A percentile compares a stretch with the other conserved stretches of the same genome.
These are phyloP conservation scores for Cymbopogon flexuosus DNA, from an alignment of 202 grass and related monocot genomes.

Conservation along the genomic window DNA sequence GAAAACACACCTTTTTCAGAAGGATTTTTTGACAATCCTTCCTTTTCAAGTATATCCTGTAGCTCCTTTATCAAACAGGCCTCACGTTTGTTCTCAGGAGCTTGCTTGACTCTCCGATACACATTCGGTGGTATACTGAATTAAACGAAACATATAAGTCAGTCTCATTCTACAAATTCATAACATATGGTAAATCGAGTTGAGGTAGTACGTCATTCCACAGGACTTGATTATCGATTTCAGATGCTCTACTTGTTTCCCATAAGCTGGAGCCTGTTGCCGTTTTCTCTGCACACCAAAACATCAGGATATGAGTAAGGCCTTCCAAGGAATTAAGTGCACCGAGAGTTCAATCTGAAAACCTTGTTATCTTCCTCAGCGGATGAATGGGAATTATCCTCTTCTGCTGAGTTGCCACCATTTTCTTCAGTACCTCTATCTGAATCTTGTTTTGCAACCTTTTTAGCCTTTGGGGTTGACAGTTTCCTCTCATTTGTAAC, in stretches of 20 bases:
- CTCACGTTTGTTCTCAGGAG: constrained; percentile 78
- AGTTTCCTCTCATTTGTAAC: constrained; percentile 38
- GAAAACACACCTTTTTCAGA: constrained; percentile 79
- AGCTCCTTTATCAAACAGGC: constrained; percentile 78
- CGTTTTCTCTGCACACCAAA: constrained; percentile 58
- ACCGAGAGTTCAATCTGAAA: constrained; percentile 22
- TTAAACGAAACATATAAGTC: constrained; percentile 32
- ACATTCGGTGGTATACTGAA: constrained; percentile 71
- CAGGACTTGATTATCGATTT: constrained; percentile 94
- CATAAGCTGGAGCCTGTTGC: constrained; percentile 54
- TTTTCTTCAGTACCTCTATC: constrained; percentile 48
- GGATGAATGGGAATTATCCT: constrained; percentile 64
- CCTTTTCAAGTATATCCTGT: constrained; percentile 85
- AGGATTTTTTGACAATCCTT: constrained; percentile 82
- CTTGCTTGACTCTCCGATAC: constrained; percentile 84
- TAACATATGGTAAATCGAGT: constrained; percentile 1
- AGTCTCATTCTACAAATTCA: constrained; percentile 11
- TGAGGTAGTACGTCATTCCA: constrained; percentile 61
- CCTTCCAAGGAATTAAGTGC: constrained; percentile 2
- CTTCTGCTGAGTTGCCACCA: constrained; percentile 37
- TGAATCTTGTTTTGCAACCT: constrained; percentile 37
- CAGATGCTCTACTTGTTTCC: constrained; percentile 72
- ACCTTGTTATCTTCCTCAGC: constrained; percentile 76
- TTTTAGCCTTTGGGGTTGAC: constrained; percentile 52
- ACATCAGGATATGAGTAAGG: constrained; percentile 31